Evolutionary conservation across 106 monocot genomes (phyloP), one percentile per base, ranked within the genome.

Genomic region (Dioscorea alata): DNA sequence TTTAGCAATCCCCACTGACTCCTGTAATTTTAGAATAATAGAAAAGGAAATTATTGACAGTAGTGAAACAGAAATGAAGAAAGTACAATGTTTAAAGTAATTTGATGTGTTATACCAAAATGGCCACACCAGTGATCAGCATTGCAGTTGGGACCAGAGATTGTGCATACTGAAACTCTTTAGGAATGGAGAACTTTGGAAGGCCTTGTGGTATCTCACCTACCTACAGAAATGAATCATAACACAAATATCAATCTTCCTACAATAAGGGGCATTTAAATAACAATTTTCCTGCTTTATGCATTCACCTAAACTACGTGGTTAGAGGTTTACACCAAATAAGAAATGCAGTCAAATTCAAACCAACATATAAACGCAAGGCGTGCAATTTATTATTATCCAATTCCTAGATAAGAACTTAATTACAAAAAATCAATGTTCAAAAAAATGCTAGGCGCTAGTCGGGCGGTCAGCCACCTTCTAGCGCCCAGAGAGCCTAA

Each of bases 1-100:
- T 88, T 99, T 99, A 69, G 99, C 99, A 75, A 99, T 99, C 17
- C 99, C 99, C 23, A 99, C 99, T 69, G 99, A 99, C 76, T 99
- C 99, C 99, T 99, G 64, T 31, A 65, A 49, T 50, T 16, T 53
- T 12, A 60, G 50, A 23, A 62, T 33, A 13, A 65, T 65, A 48
- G 57, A 19, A 42, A 49, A 74, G 34, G 66, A 50, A 42, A 5
- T 10, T 10, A 10, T 42, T 42, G 42, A 42, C 42, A 42, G 42
- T 49, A 64, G 23, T n/a, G 50, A 18, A 61, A 63, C 28, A 75
- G 59, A 66, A 52, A 59, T 64, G 32, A 62, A 61, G 50, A 18
- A 57, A 65, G 15, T 14, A 57, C 17, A 68, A 5, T 42, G 6
- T 42, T 42, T 42, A 8, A 8, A 42, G 19, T 42, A 51, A 66